These are phyloP conservation scores for Cladosporium cucumerinum DNA, from an alignment of 2,329 filamentous ascomycete species.

Conservation along the genomic window DNA sequence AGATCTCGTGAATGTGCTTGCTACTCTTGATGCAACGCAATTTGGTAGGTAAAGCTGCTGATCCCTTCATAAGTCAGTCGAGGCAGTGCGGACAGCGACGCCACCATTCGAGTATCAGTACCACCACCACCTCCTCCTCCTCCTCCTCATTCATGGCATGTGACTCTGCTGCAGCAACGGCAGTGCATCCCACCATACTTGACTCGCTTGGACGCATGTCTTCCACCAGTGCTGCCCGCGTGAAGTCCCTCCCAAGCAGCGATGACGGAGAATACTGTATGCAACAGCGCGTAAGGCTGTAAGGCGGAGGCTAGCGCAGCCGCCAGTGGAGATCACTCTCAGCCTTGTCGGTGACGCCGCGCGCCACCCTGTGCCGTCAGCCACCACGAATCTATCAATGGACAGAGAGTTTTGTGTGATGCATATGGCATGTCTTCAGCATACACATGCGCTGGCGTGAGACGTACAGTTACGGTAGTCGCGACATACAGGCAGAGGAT, in stretches of 20 bases:
- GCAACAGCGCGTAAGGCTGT: neutral
- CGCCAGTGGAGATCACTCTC: slow-evolving; percentile 4
- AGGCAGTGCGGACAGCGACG: neutral
- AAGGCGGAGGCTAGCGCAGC: slow-evolving; percentile 2
- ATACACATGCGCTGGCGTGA: neutral
- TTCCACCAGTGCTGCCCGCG: neutral
- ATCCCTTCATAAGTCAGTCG: neutral
- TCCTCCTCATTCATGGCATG: neutral
- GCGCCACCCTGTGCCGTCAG: neutral
- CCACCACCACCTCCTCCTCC: too few species aligned
- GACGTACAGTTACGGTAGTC: neutral
- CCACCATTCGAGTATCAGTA: neutral
- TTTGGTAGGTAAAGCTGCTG: neutral
- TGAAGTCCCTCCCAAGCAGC: neutral
- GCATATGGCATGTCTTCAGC: neutral
- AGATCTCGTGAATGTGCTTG: too few species aligned
- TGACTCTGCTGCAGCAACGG: neutral
- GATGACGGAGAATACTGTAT: neutral
- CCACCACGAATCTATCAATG: neutral
- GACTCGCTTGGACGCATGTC: neutral
- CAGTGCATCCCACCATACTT: neutral
- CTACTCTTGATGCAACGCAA: neutral
- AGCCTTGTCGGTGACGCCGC: slow-evolving; percentile 9
- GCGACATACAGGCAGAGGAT: too few species aligned
- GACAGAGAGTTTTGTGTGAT: neutral